These are phyloP conservation scores for Ambrosiella xylebori DNA, from an alignment of 2,329 filamentous ascomycete species.

Conservation along the genomic window DNA sequence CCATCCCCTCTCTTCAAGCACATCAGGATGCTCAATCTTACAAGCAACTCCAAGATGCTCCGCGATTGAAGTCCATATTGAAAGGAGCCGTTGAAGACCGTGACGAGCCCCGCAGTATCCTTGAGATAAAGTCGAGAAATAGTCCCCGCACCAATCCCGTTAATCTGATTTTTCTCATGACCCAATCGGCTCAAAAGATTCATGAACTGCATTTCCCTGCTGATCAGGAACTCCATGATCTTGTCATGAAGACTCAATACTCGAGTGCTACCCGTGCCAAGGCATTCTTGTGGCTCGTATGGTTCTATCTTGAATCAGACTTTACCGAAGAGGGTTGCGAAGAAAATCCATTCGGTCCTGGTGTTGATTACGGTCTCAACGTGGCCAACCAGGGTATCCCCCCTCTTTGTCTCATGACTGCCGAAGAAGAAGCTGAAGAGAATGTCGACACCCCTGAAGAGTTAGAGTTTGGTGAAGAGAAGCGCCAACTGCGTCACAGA, in stretches of 20 bases:
- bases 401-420: constrained; percentile 43
- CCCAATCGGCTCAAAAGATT: constrained; percentile 74
- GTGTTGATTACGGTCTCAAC: constrained; percentile 46
- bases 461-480: constrained; percentile 51
- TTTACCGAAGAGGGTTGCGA: constrained; percentile 76
- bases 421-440: constrained; percentile 48
- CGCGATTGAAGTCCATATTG: constrained; percentile 85
- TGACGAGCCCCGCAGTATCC: constrained; percentile 63
- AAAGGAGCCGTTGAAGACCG: constrained; percentile 91
- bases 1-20: constrained; percentile 88
- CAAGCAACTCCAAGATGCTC: constrained; percentile 94
- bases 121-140: constrained; percentile 54
- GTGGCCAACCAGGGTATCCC: constrained; percentile 56
- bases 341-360: constrained; percentile 74
- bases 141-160: constrained; percentile 81
- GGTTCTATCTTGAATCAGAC: constrained; percentile 96
- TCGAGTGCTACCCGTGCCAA: constrained; percentile 68
- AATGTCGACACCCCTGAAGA: constrained; percentile 61
- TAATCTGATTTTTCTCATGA: constrained; percentile 89
- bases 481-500: constrained; percentile 55
- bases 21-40: constrained; percentile 91
- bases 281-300: constrained; percentile 95
- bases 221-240: constrained; percentile 80
- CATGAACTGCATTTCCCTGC: constrained; percentile 83
- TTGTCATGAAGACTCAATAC: constrained; percentile 78